A percentile compares a stretch with the other conserved stretches of the same genome.
phyloP scores from a whole-genome alignment of 208 protist species.

The Wallacemonas rigidus region DNA sequence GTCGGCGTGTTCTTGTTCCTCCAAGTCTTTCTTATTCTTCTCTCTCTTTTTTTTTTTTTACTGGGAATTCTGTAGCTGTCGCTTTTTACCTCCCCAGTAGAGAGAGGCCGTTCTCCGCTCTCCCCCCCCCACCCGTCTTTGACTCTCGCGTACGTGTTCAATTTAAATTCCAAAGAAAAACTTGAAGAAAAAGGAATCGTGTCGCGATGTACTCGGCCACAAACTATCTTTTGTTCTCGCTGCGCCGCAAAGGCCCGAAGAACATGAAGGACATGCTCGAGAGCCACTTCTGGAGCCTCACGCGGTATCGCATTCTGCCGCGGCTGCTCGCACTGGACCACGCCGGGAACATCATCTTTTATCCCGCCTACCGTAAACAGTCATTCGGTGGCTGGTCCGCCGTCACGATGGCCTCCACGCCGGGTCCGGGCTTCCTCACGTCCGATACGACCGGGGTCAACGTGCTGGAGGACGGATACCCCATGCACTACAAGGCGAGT shows the following conservation, averaged over 20 bases:
- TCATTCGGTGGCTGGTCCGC: slow-evolving; percentile 84
- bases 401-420: slow-evolving; percentile 63
- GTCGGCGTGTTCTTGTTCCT: slow-evolving; percentile 8
- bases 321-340: slow-evolving; percentile 81
- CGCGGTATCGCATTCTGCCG: slow-evolving; percentile 79
- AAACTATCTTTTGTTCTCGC: slow-evolving; percentile 31
- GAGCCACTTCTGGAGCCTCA: slow-evolving; percentile 86
- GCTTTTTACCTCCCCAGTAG: not conserved
- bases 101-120: not conserved
- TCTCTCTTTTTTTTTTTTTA: slow-evolving; percentile 43
- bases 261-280: slow-evolving; percentile 64
- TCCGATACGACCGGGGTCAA: slow-evolving; percentile 71
- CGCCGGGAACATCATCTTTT: slow-evolving; percentile 87
- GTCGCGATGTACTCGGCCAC: slow-evolving; percentile 5
- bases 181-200: slow-evolving; percentile 8
- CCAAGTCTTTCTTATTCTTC: slow-evolving; percentile 20
- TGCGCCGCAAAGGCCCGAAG: slow-evolving; percentile 11
- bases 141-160: too few relatives aligned
- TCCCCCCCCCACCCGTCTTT: too few relatives aligned
- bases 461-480: slow-evolving; percentile 89
- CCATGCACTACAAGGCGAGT: slow-evolving; percentile 83
- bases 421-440: slow-evolving; percentile 45
- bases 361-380: slow-evolving; percentile 77
- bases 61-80: not conserved
- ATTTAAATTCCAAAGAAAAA: not conserved